Base-by-base conservation (phyloP, 441 rosid genomes). In the Melastoma candidum region DNA sequence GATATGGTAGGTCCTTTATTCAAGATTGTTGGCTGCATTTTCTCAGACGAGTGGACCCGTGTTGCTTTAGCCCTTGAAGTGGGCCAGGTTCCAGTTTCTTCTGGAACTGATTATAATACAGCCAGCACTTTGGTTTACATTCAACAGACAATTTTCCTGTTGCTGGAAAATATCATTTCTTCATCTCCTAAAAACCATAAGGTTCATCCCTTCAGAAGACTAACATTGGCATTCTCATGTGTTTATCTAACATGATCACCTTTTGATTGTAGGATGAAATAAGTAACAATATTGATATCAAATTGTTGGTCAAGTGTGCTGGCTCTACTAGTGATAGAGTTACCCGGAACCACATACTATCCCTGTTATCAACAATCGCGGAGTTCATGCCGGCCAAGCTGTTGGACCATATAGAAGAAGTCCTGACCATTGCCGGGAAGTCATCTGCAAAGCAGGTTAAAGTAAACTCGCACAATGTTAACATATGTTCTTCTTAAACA, bases 401-500 rank as follows among this genome's bases (percentile, higher is more conserved):
- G 54, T 68, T 84, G 78, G 90, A 81, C 49, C 84, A 87, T 57
- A 78, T 77, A 59, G 53, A 64, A 56, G 87, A 78, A 59, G 80
- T 90, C 71, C 77, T 95, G 61, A 58, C 78, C 29, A 76, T 82
- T 43, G 72, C 84, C 29, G 98, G 98, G 65, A 83, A 87, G 73
- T 90, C 98, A 54, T 74, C 96, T 0, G 78, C 84, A 54, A 74
- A 79, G 49, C 95, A 90, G 98, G 99, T 95, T 36, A 29, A 29
- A 29, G 6, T 36, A 36, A 36, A 36, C 41, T 4, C 6, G 6
- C 36, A 29, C 7, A 7, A 29, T 29, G 3, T 29, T 29, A 7
- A 29, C 36, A 29, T 7, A 7, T 29, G 36, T 17, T 17, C 36
- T 7, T 29, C 7, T 29, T 29, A 29, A 29, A 29, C 36, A 29